Conservation (phyloP, 1,284 basidiomycete genomes). For the Fomitopsis schrenkii region DNA sequence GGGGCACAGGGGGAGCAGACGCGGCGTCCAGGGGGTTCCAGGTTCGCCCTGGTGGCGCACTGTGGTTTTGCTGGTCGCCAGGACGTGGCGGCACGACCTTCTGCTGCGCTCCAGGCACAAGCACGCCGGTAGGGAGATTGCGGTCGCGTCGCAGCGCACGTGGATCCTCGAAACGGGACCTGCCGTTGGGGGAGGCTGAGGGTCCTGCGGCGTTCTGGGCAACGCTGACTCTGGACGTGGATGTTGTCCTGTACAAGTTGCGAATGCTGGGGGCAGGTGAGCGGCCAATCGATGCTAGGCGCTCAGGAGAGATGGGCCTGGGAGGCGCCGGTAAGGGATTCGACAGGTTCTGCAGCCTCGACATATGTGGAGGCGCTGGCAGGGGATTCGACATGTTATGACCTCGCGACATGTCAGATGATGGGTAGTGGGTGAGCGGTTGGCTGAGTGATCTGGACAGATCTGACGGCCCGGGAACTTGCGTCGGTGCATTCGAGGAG, state of each 20-base stretch:
- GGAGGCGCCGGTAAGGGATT: constrained; percentile 25
- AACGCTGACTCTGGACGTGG: background rate
- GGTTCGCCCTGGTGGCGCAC: background rate
- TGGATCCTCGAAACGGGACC: constrained; percentile 1
- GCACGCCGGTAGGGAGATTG: constrained; percentile 12
- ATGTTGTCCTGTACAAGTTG: constrained; percentile 9
- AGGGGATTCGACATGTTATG: background rate
- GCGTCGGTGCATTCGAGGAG: background rate
- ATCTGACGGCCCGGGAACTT: background rate
- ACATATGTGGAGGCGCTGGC: constrained; percentile 14
- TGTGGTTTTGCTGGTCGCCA: background rate
- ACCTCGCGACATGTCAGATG: background rate
- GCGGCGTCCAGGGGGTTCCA: background rate
- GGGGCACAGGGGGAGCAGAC: background rate
- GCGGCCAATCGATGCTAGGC: constrained; percentile 4
- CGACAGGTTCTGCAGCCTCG: constrained; percentile 11
- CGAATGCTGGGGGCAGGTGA: constrained; percentile 6
- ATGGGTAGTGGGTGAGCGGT: background rate
- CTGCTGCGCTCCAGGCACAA: constrained; percentile 22
- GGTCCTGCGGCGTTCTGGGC: background rate
- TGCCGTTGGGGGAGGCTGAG: background rate
- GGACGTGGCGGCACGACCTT: constrained; percentile 6
- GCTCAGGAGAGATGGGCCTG: constrained; percentile 7
- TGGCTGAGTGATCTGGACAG: background rate
- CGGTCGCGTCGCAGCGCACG: constrained; percentile 15